phyloP scores from a whole-genome alignment of 257 asterid species.

The Misopates orontium region DNA sequence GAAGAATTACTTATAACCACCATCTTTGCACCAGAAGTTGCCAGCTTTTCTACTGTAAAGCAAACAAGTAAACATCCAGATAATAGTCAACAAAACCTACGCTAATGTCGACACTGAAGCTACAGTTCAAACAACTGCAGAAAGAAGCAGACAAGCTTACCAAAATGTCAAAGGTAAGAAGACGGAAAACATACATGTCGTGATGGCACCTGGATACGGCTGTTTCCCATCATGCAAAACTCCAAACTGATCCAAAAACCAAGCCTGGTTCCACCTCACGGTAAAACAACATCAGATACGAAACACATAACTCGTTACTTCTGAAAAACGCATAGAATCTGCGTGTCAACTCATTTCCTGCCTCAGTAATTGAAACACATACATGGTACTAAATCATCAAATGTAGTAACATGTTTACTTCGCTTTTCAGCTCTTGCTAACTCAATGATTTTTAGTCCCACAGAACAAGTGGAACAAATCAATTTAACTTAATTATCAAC shows the following conservation, averaged over 20 bases:
- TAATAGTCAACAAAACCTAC: conserved; percentile 13
- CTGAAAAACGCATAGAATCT: not conserved
- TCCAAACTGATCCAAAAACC: conserved; percentile 98
- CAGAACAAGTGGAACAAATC: too few relatives aligned
- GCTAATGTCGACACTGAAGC: not conserved
- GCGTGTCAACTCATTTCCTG: not conserved
- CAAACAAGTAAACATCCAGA: conserved; percentile 18
- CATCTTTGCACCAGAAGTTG: conserved; percentile 79
- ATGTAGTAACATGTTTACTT: not conserved
- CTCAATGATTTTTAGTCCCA: not conserved
- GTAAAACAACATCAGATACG: not conserved
- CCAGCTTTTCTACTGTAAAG: conserved; percentile 77
- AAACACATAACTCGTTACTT: not conserved
- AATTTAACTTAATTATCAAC: too few relatives aligned
- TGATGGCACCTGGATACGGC: conserved; percentile 93
- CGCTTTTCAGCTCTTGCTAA: not conserved
- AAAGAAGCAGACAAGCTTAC: conserved; percentile 32
- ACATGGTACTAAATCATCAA: not conserved
- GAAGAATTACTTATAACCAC: conserved; percentile 93
- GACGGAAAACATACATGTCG: conserved; percentile 69
- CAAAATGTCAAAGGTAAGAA: conserved; percentile 38
- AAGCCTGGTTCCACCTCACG: conserved; percentile 54
- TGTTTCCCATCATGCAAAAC: conserved; percentile 93
- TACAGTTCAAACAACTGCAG: not conserved
- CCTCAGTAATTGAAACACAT: not conserved